phyloP scores from a whole-genome alignment of 331 rosid genomes.

The Quercus lobata region DNA sequence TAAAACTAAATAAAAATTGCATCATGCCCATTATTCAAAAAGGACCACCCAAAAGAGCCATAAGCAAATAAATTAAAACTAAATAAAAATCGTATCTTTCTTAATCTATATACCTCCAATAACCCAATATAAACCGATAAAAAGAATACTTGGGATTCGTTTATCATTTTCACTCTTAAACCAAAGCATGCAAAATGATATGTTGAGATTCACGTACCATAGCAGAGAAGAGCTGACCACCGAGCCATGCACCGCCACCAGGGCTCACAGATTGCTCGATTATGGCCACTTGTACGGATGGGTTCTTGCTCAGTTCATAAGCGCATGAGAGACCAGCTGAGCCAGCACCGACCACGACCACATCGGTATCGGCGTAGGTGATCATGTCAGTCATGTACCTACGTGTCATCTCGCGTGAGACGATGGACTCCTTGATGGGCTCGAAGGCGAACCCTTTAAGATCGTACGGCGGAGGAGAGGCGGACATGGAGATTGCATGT shows the following conservation, averaged over 20 bases:
- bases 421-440: conserved; percentile 82
- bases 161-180: too few species aligned
- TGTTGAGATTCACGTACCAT: conserved; percentile 37
- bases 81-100: too few species aligned
- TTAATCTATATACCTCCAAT: too few species aligned
- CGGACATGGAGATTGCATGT: conserved; percentile 35
- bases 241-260: conserved; percentile 91
- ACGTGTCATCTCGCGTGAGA: conserved; percentile 83
- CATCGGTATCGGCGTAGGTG: conserved; percentile 81
- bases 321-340: conserved; percentile 79
- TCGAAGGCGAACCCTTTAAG: conserved; percentile 38
- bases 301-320: conserved; percentile 76
- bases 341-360: conserved; percentile 72
- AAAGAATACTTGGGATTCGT: too few species aligned
- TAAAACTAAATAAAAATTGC: too few species aligned
- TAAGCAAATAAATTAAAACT: too few species aligned
- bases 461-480: conserved; percentile 39
- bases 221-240: conserved; percentile 91
- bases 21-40: too few species aligned
- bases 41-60: too few species aligned
- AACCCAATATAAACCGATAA: too few species aligned
- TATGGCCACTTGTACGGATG: conserved; percentile 54
- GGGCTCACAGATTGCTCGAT: conserved; percentile 89
- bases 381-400: conserved; percentile 91
- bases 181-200: not conserved